phyloP scores from a whole-genome alignment of 495 filamentous ascomycete species.

The Amphirosellinia nigrospora region DNA sequence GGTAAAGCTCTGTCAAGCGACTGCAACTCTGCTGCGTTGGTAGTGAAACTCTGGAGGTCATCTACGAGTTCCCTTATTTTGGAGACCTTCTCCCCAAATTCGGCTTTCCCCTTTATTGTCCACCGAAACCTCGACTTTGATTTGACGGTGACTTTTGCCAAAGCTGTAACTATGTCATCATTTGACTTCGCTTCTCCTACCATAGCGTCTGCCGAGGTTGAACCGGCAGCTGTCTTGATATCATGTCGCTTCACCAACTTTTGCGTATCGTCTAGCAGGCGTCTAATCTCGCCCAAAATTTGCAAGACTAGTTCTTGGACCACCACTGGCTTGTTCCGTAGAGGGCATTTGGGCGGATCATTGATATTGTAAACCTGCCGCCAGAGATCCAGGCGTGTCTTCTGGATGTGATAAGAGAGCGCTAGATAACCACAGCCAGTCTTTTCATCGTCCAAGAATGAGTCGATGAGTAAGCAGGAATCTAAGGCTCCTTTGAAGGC shows the following conservation, averaged over 20 bases:
- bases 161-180: background rate
- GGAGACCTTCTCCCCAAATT: slow-evolving; percentile 2
- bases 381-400: slow-evolving; percentile 18
- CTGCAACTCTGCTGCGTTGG: background rate
- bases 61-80: background rate
- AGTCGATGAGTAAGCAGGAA: background rate
- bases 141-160: background rate
- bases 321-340: background rate
- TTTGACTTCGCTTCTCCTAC: background rate
- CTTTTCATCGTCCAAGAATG: background rate
- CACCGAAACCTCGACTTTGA: background rate
- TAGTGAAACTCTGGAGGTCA: background rate
- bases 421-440: background rate
- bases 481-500: slow-evolving; percentile 5
- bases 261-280: background rate
- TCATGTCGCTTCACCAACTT: background rate
- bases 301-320: background rate
- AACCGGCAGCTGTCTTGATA: background rate
- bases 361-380: background rate
- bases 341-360: background rate
- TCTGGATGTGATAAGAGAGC: slow-evolving; percentile 1
- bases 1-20: background rate
- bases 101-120: slow-evolving; percentile 14
- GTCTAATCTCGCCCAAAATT: background rate
- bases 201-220: background rate